Percentiles rank a stretch among this genome's conserved stretches.
phyloP scores from a whole-genome alignment of 441 rosid species.

The Jatropha multifida region DNA sequence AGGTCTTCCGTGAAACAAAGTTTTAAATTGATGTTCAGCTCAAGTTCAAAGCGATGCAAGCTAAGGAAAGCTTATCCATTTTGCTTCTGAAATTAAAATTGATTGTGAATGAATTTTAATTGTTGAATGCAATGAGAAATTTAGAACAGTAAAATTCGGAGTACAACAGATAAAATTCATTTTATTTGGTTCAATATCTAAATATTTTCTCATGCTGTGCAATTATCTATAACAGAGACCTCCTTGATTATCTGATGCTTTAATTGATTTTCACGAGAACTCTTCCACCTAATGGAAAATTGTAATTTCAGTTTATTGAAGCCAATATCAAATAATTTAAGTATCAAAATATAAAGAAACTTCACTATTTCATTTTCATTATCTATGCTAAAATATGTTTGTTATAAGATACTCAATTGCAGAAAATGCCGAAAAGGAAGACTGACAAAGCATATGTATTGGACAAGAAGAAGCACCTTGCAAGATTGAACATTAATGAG shows the following conservation, averaged over 20 bases:
- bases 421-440: slow-evolving; percentile 95
- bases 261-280: too few species aligned
- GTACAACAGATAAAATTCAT: too few species aligned
- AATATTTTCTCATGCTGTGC: too few species aligned
- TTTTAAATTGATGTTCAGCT: background rate
- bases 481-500: slow-evolving; percentile 66
- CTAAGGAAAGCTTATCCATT: background rate
- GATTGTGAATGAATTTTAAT: too few species aligned
- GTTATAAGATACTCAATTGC: slow-evolving; percentile 88
- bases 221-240: background rate
- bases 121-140: background rate
- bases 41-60: background rate
- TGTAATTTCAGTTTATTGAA: background rate
- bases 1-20: background rate
- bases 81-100: background rate
- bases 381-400: slow-evolving; percentile 32
- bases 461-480: slow-evolving; percentile 92
- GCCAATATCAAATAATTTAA: background rate
- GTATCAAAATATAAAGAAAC: background rate
- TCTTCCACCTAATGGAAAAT: background rate
- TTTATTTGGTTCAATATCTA: too few species aligned
- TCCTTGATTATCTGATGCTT: background rate
- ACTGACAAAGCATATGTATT: slow-evolving; percentile 85
- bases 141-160: background rate
- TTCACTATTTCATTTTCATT: background rate